Evolutionary conservation across 2,329 filamentous ascomycete genomes (phyloP).

Genomic region (Diplodia corticola): DNA sequence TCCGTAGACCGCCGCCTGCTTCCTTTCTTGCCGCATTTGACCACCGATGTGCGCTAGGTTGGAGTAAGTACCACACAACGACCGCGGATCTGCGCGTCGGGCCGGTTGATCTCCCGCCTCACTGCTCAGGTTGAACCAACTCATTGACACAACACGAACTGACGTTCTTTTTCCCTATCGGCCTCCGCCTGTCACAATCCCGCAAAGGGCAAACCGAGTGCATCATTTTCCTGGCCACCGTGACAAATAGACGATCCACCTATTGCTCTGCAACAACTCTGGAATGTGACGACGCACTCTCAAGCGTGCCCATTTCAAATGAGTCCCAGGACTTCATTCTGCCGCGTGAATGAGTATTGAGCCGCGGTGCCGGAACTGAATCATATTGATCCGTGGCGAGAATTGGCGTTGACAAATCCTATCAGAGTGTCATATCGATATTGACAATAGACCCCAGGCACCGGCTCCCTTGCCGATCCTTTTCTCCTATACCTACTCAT

Average conservation of each 20-base stretch:
- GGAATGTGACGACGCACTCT: not conserved
- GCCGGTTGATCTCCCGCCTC: constrained; percentile 8
- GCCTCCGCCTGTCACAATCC: not conserved
- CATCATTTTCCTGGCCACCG: not conserved
- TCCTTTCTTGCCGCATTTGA: not conserved
- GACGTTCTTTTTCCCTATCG: not conserved
- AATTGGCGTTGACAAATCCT: not conserved
- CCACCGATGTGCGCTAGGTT: not conserved
- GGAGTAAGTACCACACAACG: not conserved
- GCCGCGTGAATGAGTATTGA: not conserved
- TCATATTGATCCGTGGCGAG: not conserved
- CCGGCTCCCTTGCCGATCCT: not conserved
- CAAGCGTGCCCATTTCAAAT: not conserved
- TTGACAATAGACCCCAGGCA: not conserved
- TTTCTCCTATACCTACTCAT: not conserved
- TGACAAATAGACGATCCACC: not conserved
- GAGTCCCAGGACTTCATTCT: not conserved
- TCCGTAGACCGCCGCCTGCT: not conserved
- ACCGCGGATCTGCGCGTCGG: not conserved
- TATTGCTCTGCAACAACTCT: not conserved
- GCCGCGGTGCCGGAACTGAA: not conserved
- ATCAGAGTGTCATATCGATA: not conserved
- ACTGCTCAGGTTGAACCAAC: not conserved
- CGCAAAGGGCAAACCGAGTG: not conserved
- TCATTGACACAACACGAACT: not conserved